These are phyloP conservation scores for Saraca asoca DNA, from an alignment of 331 rosid genomes.

Conservation along the genomic window DNA sequence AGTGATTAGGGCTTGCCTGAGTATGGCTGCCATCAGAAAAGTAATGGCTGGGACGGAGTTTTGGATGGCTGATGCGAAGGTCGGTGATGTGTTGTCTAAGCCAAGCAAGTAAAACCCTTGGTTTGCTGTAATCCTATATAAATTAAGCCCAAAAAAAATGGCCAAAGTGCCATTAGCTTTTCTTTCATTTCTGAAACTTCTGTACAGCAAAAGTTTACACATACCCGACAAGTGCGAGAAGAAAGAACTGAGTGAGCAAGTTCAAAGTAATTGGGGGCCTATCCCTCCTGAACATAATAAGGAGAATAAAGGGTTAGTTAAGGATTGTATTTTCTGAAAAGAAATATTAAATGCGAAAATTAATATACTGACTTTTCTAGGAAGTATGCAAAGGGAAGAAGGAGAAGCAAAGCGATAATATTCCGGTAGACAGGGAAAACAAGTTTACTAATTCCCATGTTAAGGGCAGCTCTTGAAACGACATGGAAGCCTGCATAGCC, in stretches of 20 bases:
- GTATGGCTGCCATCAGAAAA: slow-evolving; percentile 88
- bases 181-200: too few species aligned
- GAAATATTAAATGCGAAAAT: too few species aligned
- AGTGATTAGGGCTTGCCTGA: slow-evolving; percentile 51
- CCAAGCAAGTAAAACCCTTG: slow-evolving; percentile 98
- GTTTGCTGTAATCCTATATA: slow-evolving; percentile 81
- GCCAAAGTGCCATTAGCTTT: too few species aligned
- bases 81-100: slow-evolving; percentile 93
- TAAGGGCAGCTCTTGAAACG: slow-evolving; percentile 89
- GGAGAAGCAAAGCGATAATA: slow-evolving; percentile 79
- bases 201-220: not conserved
- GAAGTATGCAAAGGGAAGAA: slow-evolving; percentile 85
- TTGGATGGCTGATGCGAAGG: slow-evolving; percentile 95
- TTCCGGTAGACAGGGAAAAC: slow-evolving; percentile 93
- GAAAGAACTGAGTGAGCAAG: slow-evolving; percentile 72
- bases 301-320: not conserved
- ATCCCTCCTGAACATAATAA: slow-evolving; percentile 65
- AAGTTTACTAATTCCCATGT: slow-evolving; percentile 93
- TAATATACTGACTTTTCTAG: slow-evolving; percentile 62
- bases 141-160: too few species aligned
- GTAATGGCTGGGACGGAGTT: slow-evolving; percentile 98
- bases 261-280: slow-evolving; percentile 77
- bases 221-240: slow-evolving; percentile 95
- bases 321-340: not conserved
- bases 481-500: slow-evolving; percentile 98